Conservation (phyloP, 768 basidiomycete species). For the Austroboletus festivus region DNA sequence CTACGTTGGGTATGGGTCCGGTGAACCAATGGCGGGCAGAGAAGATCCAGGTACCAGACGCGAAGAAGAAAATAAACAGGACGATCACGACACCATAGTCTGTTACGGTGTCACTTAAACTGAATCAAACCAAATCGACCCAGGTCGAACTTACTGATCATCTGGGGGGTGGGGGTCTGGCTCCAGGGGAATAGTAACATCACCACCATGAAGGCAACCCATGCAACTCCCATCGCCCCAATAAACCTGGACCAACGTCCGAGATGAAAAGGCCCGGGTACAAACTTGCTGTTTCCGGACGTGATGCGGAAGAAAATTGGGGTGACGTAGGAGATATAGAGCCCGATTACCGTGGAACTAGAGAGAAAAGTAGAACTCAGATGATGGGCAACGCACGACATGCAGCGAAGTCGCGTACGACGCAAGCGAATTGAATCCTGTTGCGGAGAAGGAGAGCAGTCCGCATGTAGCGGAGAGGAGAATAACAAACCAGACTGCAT, state of each 20-base stretch:
- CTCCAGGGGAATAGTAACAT: slow-evolving; percentile 34
- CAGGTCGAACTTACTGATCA: slow-evolving; percentile 32
- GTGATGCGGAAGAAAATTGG: slow-evolving; percentile 38
- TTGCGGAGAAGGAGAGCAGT: slow-evolving; percentile 31
- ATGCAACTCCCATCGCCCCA: slow-evolving; percentile 28
- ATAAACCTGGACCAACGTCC: slow-evolving; percentile 30
- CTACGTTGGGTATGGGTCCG: slow-evolving; percentile 33
- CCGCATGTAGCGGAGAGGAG: slow-evolving; percentile 30
- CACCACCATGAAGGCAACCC: slow-evolving; percentile 34
- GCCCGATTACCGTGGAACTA: slow-evolving; percentile 33
- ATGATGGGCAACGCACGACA: background rate
- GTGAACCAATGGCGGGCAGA: slow-evolving; percentile 36
- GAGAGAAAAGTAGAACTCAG: background rate
- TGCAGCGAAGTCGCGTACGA: slow-evolving; percentile 23
- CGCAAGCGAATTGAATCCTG: slow-evolving; percentile 34
- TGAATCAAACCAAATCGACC: background rate
- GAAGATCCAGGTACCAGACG: slow-evolving; percentile 32
- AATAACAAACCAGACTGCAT: slow-evolving; percentile 41
- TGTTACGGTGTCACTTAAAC: background rate
- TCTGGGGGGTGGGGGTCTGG: slow-evolving; percentile 18
- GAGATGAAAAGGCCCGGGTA: slow-evolving; percentile 35
- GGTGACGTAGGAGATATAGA: slow-evolving; percentile 38
- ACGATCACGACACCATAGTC: slow-evolving; percentile 30
- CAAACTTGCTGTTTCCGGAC: slow-evolving; percentile 30
- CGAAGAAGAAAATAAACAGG: slow-evolving; percentile 29